phyloP scores from a whole-genome alignment of 2,329 filamentous ascomycete genomes.

The Hirsutella rhossiliensis region DNA sequence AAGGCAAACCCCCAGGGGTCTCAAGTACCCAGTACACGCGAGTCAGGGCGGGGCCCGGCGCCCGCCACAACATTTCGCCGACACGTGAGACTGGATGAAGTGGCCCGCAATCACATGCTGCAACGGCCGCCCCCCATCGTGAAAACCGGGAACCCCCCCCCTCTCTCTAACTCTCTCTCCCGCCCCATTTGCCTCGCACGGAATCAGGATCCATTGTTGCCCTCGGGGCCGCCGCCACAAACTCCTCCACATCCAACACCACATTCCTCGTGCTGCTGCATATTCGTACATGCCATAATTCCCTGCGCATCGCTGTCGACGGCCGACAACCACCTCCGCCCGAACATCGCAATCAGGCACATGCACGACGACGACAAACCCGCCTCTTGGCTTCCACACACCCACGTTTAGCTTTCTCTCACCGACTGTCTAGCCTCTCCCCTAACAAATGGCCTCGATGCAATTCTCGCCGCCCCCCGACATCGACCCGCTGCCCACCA shows the following conservation, averaged over 20 bases:
- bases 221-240: background rate
- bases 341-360: too few relatives aligned
- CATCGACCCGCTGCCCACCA: slow-evolving; percentile 15
- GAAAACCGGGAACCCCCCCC: background rate
- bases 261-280: too few relatives aligned
- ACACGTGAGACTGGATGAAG: background rate
- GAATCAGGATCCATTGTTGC: background rate
- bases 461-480: slow-evolving; percentile 10
- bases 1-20: too few relatives aligned
- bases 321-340: too few relatives aligned
- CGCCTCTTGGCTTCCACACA: too few relatives aligned
- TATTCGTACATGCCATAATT: too few relatives aligned
- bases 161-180: background rate
- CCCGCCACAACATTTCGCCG: background rate
- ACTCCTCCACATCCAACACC: background rate
- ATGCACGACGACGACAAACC: too few relatives aligned
- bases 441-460: slow-evolving; percentile 9
- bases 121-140: slow-evolving; percentile 4
- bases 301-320: too few relatives aligned
- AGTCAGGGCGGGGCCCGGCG: too few relatives aligned
- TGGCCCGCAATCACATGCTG: slow-evolving; percentile 12
- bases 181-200: background rate
- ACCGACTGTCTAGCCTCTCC: background rate
- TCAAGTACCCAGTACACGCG: too few relatives aligned
- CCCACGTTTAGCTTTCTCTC: background rate